These are phyloP conservation scores for Nitzschia putrida DNA, from an alignment of 108 stramenopile species.

Conservation along the genomic window DNA sequence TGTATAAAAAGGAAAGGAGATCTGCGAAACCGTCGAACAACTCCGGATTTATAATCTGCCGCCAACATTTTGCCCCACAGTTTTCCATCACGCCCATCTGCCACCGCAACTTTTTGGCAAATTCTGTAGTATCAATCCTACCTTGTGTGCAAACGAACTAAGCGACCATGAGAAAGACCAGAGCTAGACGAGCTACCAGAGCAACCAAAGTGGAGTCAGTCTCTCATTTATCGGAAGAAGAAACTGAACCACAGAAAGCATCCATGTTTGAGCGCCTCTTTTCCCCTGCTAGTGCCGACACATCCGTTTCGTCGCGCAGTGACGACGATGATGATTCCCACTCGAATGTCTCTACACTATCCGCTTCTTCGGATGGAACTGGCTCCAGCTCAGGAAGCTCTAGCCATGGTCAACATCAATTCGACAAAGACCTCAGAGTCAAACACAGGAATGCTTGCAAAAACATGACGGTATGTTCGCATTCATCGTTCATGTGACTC, in stretches of 20 bases:
- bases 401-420: conserved; percentile 6
- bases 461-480: conserved; percentile 48
- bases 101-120: no score
- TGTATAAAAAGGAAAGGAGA: no score
- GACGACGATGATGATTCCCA: conserved; percentile 24
- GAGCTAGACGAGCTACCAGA: no score
- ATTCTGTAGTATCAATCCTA: no score
- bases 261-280: conserved; percentile 31
- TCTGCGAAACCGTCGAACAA: no score
- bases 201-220: no score
- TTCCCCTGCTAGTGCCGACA: conserved; percentile 25
- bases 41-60: no score
- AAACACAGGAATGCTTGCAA: conserved; percentile 58
- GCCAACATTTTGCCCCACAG: no score
- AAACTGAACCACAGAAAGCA: conserved; percentile 5
- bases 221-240: background rate
- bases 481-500: background rate
- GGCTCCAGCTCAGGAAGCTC: conserved; percentile 12
- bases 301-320: conserved; percentile 18
- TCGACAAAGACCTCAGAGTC: conserved; percentile 42
- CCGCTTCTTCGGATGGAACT: conserved; percentile 3
- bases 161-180: no score
- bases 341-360: conserved; percentile 1
- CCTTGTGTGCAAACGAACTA: no score
- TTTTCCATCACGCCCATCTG: no score